Base-by-base conservation (phyloP, 306 rosid genomes). In the Rubus idaeus region DNA sequence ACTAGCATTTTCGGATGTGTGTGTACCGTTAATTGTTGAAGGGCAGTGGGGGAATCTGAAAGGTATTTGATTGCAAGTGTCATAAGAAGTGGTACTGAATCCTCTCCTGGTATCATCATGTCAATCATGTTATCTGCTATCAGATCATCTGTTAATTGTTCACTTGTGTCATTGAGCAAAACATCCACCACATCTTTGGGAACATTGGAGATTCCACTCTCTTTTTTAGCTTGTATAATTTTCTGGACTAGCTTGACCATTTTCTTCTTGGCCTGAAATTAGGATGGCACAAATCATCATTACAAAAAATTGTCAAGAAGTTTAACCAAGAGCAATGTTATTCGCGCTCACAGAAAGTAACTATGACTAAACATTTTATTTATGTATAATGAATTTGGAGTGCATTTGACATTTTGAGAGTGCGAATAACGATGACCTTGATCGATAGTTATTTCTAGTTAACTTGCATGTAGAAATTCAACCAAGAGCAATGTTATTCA, bases 51-150 rank as follows among this genome's bases (percentile, higher is more conserved):
- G 79, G 89, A 90, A 84, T 95, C 93, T 6, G 99, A 92, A 52
- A 95, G 86, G 79, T 82, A 95, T 77, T 92, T 95, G 23, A 88
- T 83, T 75, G 97, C 93, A 56, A 95, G 86, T 75, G 98, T 88
- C 85, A 95, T 89, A 51, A 95, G 96, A 86, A 92, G 84, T 16
- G 98, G 98, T 51, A 95, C 98, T 1, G 98, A 95, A 75, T 95
- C 98, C 84, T 95, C 98, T 42, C 98, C 98, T 18, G 98, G 98
- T 80, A 95, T 95, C 98, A 95, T 92, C 98, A 95, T 95, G 75
- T 92, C 98, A 66, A 95, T 95, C 86, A 89, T 87, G 81, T 95
- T 95, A 78, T 82, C 97, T 71, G 98, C 97, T 87, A 95, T 92
- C 60, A 92, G 87, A 76, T 92, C 88, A 64, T 87, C 93, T 5